Conservation (phyloP, 768 basidiomycete species). For the Suillus decipiens region DNA sequence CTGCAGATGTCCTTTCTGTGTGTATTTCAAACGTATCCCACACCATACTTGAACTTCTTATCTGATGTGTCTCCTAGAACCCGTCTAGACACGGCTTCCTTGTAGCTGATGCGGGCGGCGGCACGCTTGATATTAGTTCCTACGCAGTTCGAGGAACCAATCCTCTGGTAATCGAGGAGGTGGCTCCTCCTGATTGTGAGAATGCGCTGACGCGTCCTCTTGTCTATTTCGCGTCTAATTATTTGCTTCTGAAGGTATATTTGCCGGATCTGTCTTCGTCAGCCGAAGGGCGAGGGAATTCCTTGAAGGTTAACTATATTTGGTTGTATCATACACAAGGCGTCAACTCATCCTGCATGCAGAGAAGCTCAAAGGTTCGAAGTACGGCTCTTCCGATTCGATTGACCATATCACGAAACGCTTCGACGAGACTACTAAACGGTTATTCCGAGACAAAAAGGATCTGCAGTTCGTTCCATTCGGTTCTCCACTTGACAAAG, state of each 20-base stretch:
- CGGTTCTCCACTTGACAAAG: slow-evolving; percentile 79
- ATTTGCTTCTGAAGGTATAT: slow-evolving; percentile 53
- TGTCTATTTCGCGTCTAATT: slow-evolving; percentile 6
- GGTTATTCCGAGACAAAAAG: slow-evolving; percentile 68
- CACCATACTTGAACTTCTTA: slow-evolving; percentile 6
- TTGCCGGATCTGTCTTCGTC: slow-evolving; percentile 83
- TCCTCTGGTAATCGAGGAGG: slow-evolving; percentile 79
- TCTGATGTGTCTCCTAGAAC: slow-evolving; percentile 44
- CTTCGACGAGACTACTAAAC: slow-evolving; percentile 83
- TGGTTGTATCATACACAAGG: slow-evolving; percentile 8
- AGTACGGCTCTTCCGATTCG: slow-evolving; percentile 69
- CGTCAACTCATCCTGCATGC: slow-evolving; percentile 15
- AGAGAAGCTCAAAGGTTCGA: slow-evolving; percentile 76
- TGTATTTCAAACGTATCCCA: slow-evolving; percentile 21
- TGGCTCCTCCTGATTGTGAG: slow-evolving; percentile 81
- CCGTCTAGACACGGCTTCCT: slow-evolving; percentile 77
- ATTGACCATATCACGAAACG: slow-evolving; percentile 79
- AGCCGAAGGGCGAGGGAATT: slow-evolving; percentile 74
- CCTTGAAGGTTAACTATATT: slow-evolving; percentile 52
- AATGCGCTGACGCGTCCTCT: slow-evolving; percentile 13
- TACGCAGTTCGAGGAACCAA: slow-evolving; percentile 71
- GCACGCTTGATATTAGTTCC: slow-evolving; percentile 79
- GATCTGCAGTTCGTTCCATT: slow-evolving; percentile 75
- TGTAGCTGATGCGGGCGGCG: slow-evolving; percentile 80
- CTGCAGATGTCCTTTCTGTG: slow-evolving; percentile 76